Conservation (phyloP, 345 rosid genomes). For the Abelmoschus esculentus region DNA sequence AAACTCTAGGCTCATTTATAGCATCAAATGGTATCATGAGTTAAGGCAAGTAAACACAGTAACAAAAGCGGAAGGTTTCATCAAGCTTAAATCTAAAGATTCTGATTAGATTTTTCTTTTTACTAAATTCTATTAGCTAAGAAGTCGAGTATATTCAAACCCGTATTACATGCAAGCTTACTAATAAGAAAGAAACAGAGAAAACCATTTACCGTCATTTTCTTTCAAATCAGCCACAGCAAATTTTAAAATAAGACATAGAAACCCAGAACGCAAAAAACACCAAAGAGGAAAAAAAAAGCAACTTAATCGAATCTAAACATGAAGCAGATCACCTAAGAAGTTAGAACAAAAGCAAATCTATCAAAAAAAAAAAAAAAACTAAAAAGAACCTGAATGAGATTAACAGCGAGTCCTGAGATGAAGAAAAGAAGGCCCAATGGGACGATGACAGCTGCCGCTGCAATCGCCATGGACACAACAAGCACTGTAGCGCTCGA, state of each 20-base stretch:
- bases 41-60: background rate
- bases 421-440: slow-evolving; percentile 66
- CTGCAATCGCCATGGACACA: slow-evolving; percentile 58
- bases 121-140: background rate
- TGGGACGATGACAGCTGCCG: slow-evolving; percentile 74
- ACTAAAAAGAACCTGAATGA: slow-evolving; percentile 55
- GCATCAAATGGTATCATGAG: background rate
- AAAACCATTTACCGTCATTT: background rate
- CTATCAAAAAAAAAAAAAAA: background rate
- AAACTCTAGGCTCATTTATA: background rate
- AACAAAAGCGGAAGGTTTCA: background rate
- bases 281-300: background rate
- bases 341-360: slow-evolving; percentile 10
- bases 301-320: background rate
- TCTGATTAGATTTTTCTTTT: background rate
- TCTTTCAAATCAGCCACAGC: background rate
- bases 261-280: background rate
- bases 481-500: background rate
- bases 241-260: background rate
- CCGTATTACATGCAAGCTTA: background rate
- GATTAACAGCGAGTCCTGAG: slow-evolving; percentile 87
- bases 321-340: background rate
- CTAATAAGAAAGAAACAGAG: background rate
- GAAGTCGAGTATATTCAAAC: background rate
- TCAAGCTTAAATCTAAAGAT: background rate